phyloP scores from a whole-genome alignment of 768 basidiomycete genomes.

The Podaxis sp. region DNA sequence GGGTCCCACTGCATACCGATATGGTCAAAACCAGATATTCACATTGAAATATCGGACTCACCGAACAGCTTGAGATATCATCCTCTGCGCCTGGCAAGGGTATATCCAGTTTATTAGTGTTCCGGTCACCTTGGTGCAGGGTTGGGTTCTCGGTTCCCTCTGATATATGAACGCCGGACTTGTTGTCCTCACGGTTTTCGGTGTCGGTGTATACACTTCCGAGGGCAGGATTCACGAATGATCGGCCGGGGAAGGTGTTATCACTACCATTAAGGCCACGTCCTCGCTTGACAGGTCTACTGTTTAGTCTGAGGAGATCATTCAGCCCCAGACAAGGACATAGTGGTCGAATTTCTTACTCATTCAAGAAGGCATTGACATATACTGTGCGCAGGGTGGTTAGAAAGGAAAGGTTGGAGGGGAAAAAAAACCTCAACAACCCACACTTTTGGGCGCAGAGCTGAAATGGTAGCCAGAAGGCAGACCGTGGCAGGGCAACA shows the following conservation, averaged over 20 bases:
- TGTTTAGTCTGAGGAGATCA: neutral
- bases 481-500: conserved; percentile 18
- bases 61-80: neutral
- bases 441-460: conserved; percentile 24
- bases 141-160: neutral
- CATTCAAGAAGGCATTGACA: conserved; percentile 9
- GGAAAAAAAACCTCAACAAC: neutral
- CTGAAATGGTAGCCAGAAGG: conserved; percentile 27
- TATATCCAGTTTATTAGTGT: neutral
- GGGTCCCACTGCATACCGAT: neutral
- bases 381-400: neutral
- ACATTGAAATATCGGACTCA: neutral
- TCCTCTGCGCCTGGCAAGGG: neutral
- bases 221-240: neutral
- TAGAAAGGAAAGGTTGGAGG: neutral
- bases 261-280: neutral
- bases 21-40: neutral
- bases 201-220: neutral
- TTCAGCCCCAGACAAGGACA: neutral
- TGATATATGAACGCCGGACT: neutral
- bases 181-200: neutral
- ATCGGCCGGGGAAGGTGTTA: neutral
- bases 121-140: neutral
- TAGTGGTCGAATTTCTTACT: neutral
- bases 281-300: neutral